phyloP scores from a whole-genome alignment of 331 rosid genomes.

The Acacia concinna region DNA sequence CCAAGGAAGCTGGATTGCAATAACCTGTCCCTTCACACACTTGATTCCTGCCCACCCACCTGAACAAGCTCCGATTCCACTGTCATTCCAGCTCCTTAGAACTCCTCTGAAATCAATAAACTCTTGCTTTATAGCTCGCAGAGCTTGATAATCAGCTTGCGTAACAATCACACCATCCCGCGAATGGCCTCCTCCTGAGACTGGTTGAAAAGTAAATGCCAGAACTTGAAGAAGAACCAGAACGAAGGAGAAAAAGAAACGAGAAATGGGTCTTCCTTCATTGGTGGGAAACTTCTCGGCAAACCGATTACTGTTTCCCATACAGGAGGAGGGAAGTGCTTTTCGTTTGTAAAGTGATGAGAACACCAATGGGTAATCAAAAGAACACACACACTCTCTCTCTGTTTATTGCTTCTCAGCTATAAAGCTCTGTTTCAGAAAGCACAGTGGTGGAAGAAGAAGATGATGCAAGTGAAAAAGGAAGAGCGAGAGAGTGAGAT shows the following conservation, averaged over 20 bases:
- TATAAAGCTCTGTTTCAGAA: constrained; percentile 7
- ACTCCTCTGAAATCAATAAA: constrained; percentile 62
- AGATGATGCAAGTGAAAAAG: background rate
- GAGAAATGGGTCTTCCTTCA: background rate
- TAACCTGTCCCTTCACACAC: constrained; percentile 83
- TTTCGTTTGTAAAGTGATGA: background rate
- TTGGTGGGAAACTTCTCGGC: background rate
- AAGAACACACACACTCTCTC: background rate
- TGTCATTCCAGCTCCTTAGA: constrained; percentile 83
- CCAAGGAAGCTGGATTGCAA: constrained; percentile 96
- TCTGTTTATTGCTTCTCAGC: background rate
- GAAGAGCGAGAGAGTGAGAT: constrained; percentile 3
- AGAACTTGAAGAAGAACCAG: constrained; percentile 42
- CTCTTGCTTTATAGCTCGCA: constrained; percentile 66
- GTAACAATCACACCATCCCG: constrained; percentile 72
- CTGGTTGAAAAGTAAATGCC: constrained; percentile 34
- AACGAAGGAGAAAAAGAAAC: constrained; percentile 12
- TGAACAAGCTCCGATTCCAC: constrained; percentile 75
- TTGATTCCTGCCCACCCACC: constrained; percentile 94
- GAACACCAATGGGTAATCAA: background rate
- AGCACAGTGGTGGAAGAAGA: background rate
- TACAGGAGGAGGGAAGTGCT: constrained; percentile 21
- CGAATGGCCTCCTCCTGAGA: constrained; percentile 41
- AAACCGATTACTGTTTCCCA: constrained; percentile 52
- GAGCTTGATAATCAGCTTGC: constrained; percentile 58